Conservation (phyloP, 1,284 basidiomycete genomes). For the Malassezia sympodialis region DNA sequence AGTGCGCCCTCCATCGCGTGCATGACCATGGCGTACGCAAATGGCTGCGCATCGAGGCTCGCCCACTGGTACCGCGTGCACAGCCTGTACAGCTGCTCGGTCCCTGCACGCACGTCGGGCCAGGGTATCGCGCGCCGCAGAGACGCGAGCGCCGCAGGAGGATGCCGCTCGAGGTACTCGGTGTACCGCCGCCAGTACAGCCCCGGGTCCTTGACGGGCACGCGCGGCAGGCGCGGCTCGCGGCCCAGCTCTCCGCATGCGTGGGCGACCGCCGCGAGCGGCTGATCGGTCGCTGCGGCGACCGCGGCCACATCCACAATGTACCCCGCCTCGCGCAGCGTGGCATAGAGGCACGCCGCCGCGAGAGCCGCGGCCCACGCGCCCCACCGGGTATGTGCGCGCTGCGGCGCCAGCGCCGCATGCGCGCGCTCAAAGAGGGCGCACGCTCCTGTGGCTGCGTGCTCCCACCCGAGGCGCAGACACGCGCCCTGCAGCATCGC, state of each 20-base stretch:
- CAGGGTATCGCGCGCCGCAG: neutral
- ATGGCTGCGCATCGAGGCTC: constrained; percentile 1
- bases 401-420: neutral
- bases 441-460: neutral
- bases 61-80: constrained; percentile 1
- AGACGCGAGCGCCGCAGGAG: neutral
- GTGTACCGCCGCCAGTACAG: neutral
- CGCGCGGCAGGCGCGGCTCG: neutral
- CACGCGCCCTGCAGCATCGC: constrained; percentile 9
- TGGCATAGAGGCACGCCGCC: constrained; percentile 11
- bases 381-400: neutral
- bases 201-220: constrained; percentile 1
- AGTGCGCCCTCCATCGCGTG: constrained; percentile 11
- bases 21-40: constrained; percentile 16
- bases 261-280: neutral
- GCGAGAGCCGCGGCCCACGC: constrained; percentile 1
- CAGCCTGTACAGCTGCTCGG: neutral
- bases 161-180: neutral
- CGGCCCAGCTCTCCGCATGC: neutral
- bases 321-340: constrained; percentile 4
- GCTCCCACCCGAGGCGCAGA: constrained; percentile 10
- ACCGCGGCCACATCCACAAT: constrained; percentile 9
- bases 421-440: constrained; percentile 1
- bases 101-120: neutral
- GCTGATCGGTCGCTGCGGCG: constrained; percentile 6